Conservation (phyloP, 2,329 filamentous ascomycete species). For the Epichloe festucae region DNA sequence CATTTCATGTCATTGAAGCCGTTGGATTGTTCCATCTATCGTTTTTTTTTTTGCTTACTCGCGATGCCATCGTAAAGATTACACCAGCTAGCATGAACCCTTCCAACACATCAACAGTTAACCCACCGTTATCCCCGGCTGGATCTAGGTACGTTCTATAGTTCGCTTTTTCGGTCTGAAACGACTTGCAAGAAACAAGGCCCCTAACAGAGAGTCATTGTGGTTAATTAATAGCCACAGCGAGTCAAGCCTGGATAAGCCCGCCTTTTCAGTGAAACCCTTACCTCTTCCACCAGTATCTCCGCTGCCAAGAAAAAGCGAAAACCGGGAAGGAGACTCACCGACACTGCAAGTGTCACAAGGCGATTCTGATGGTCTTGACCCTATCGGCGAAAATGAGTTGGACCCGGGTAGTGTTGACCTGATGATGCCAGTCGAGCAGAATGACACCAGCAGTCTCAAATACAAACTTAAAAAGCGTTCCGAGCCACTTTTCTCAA, state of each 20-base stretch:
- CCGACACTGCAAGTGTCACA: conserved; percentile 6
- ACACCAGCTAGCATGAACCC: neutral
- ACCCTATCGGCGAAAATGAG: conserved; percentile 23
- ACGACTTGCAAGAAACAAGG: too few relatives aligned
- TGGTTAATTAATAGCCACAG: conserved; percentile 2
- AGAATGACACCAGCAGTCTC: conserved; percentile 1
- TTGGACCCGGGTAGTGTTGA: conserved; percentile 26
- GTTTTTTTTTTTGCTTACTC: neutral
- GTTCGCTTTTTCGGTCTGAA: neutral
- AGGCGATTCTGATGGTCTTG: conserved; percentile 17
- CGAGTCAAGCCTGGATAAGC: conserved; percentile 7
- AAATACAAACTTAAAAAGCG: conserved; percentile 45
- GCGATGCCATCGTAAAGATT: neutral
- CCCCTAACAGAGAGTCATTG: neutral
- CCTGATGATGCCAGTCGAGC: conserved; percentile 14
- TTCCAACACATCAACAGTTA: neutral
- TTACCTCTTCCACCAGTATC: conserved; percentile 4
- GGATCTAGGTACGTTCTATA: neutral
- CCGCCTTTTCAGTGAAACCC: conserved; percentile 5
- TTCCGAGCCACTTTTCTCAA: conserved; percentile 53
- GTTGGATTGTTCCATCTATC: neutral
- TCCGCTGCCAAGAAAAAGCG: neutral
- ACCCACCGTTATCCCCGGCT: neutral
- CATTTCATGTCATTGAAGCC: neutral
- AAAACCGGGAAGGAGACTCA: neutral